Evolutionary conservation across 2,329 filamentous ascomycete genomes (phyloP).

Genomic region (Cadophora luteo-olivacea): DNA sequence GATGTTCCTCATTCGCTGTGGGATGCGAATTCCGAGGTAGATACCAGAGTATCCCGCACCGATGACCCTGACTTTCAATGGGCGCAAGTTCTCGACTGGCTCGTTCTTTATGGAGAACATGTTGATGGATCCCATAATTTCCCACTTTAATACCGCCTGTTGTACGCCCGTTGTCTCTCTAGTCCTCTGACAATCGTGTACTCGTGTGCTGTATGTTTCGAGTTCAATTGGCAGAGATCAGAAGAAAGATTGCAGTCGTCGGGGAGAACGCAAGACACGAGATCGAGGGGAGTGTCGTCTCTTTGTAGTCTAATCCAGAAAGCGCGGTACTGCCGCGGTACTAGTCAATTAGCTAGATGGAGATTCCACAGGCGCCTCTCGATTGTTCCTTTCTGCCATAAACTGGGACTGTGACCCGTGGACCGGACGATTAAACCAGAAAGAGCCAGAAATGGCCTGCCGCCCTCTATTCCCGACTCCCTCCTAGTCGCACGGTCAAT

Average conservation of each 20-base stretch:
- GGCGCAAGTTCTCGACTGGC: conserved; percentile 39
- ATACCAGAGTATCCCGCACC: conserved; percentile 45
- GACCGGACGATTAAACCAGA: background rate
- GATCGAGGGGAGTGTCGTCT: background rate
- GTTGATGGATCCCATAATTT: conserved; percentile 27
- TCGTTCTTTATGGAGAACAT: conserved; percentile 38
- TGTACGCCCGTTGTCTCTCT: background rate
- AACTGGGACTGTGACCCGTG: too few relatives aligned
- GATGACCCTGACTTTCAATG: conserved; percentile 42
- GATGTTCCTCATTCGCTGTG: conserved; percentile 40
- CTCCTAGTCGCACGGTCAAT: background rate
- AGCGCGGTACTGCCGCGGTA: background rate
- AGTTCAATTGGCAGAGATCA: too few relatives aligned
- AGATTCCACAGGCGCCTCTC: background rate
- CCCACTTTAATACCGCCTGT: background rate
- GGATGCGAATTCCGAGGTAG: conserved; percentile 43
- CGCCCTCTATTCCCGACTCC: background rate
- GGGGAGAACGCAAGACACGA: background rate
- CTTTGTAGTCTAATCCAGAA: conserved; percentile 3
- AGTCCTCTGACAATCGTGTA: too few relatives aligned
- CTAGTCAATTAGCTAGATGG: background rate
- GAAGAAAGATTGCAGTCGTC: background rate
- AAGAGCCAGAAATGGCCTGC: background rate
- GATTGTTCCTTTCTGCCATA: background rate
- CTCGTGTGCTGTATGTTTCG: background rate